Evolutionary conservation across 1,139 yeast species (phyloP).

Genomic region (Hemisphaericaspora subhashii): DNA sequence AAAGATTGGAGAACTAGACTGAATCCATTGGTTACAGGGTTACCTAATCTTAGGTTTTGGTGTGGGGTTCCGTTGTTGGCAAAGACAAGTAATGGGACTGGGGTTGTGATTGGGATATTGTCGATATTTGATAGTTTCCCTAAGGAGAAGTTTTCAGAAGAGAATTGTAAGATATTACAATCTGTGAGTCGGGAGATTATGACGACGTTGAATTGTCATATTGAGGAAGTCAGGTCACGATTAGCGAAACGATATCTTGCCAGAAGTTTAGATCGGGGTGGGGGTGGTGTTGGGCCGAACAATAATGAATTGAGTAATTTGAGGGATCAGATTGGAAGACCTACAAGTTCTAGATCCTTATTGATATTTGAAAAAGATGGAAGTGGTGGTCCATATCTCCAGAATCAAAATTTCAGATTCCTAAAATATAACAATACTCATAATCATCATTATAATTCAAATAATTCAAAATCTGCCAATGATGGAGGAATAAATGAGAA

Average conservation of each 20-base stretch:
- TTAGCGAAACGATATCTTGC: not conserved
- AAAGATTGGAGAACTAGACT: slow-evolving; percentile 65
- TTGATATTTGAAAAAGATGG: slow-evolving; percentile 60
- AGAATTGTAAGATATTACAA: slow-evolving; percentile 34
- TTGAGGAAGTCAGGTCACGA: slow-evolving; percentile 16
- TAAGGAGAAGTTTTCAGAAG: slow-evolving; percentile 36
- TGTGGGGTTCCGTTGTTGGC: slow-evolving; percentile 59
- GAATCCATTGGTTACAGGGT: slow-evolving; percentile 63
- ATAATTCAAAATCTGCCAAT: slow-evolving; percentile 14
- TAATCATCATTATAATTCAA: no score
- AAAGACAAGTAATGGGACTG: slow-evolving; percentile 43
- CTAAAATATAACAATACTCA: slow-evolving; percentile 25
- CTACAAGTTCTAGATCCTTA: slow-evolving; percentile 40
- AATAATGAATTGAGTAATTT: slow-evolving; percentile 28
- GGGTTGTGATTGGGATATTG: slow-evolving; percentile 60
- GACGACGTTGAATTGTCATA: slow-evolving; percentile 39
- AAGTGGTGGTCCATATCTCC: slow-evolving; percentile 57
- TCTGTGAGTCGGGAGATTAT: slow-evolving; percentile 44
- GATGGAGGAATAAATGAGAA: slow-evolving; percentile 16
- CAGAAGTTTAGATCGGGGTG: slow-evolving; percentile 1
- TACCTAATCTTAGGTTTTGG: slow-evolving; percentile 60
- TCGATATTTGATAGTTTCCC: slow-evolving; percentile 57
- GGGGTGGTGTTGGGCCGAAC: slow-evolving; percentile 6
- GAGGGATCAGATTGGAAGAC: slow-evolving; percentile 49
- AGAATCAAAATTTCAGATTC: slow-evolving; percentile 45